Evolutionary conservation across 2,329 filamentous ascomycete genomes (phyloP), one percentile per base, ranked within the genome.

Genomic region (Orbilia quercus): DNA sequence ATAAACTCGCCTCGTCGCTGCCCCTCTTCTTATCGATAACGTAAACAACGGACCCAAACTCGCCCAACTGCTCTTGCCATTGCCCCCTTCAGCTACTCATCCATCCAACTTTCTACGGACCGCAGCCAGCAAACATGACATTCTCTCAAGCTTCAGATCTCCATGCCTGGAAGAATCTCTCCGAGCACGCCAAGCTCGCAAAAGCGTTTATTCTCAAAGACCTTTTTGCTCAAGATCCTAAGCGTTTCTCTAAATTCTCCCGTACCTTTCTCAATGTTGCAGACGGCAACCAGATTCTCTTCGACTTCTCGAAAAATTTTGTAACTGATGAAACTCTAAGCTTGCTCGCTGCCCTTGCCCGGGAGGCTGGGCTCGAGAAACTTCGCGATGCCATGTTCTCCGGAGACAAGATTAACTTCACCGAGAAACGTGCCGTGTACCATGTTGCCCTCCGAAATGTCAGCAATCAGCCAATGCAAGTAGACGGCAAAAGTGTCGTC

Each of bases 291-390:
- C 92, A 97, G 76, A 95, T 96, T 79, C 87, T 99, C 76, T 99
- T 98, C 82, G 95, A 99, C 83, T 99, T 96, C 84, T 95, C 90
- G 85, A 99, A 99, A 88, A 99, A 99, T 87, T 93, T 99, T 82
- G 82, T 98, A 79, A 77, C 67, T 75, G 91, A 96, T 78, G 93
- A 98, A 83, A 98, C 94, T 2, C 85, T 98, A 57, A 85, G 90
- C 76, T 86, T 96, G 54, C 87, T 99, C 60, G 85, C 96, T 79
- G 89, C 96, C 84, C 88, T 99, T 25, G 95, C 95, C 75, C 89
- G 93, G 83, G 91, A 98, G 84, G 92, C 94, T 76, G 89, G 90
- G 77, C 82, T 99, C 40, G 93, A 96, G 85, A 87, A 96, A 85
- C 91, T 97, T 81, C 90, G 95, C 76, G 94, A 99, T 87, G 89